phyloP scores from a whole-genome alignment of 257 asterid species.

The Salvia rosmarinus region DNA sequence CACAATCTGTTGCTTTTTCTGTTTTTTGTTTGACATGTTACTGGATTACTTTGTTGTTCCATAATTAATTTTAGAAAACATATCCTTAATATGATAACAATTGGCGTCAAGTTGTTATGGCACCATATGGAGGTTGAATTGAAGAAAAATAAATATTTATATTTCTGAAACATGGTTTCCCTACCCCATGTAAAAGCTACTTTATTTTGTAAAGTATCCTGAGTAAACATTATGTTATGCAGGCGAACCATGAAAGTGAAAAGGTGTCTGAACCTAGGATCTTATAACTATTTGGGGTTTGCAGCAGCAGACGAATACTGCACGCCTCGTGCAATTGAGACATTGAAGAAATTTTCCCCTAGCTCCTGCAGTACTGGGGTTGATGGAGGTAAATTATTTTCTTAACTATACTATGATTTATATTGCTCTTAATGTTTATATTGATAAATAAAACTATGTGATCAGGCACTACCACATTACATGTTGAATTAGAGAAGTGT shows the following conservation, averaged over 20 bases:
- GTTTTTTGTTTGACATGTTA: background rate
- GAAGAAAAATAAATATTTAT: background rate
- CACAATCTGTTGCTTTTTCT: constrained; percentile 9
- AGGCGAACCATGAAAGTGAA: constrained; percentile 74
- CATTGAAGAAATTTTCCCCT: constrained; percentile 73
- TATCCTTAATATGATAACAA: constrained; percentile 1
- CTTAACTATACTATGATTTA: constrained; percentile 15
- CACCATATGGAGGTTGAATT: constrained; percentile 14
- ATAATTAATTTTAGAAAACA: background rate
- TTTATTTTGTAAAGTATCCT: constrained; percentile 24
- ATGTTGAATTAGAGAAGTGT: constrained; percentile 80
- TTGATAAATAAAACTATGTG: constrained; percentile 27
- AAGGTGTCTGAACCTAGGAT: constrained; percentile 95
- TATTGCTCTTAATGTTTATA: constrained; percentile 17
- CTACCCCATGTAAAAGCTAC: constrained; percentile 28
- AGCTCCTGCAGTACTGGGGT: constrained; percentile 97
- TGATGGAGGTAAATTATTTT: constrained; percentile 78
- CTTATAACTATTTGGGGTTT: constrained; percentile 96
- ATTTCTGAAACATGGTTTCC: constrained; percentile 21
- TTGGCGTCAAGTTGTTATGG: background rate
- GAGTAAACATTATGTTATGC: constrained; percentile 34
- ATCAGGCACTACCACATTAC: constrained; percentile 82
- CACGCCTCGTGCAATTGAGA: constrained; percentile 91
- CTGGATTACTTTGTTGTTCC: background rate
- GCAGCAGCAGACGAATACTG: constrained; percentile 99